Evolutionary conservation across 208 protist genomes (phyloP).

Genomic region (Trypanosoma rangeli): DNA sequence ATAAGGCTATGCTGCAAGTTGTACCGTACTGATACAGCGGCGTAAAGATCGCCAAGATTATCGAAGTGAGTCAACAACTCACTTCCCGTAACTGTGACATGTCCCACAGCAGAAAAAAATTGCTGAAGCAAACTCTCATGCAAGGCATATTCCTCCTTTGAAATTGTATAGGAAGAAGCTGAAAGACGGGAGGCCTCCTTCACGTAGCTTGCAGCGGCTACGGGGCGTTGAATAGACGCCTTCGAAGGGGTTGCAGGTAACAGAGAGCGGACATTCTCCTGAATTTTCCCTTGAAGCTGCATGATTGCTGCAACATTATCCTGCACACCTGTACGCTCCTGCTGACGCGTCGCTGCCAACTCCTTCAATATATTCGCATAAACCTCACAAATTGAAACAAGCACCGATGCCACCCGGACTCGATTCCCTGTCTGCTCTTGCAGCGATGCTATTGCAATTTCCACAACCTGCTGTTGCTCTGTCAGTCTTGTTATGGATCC

Average conservation of each 20-base stretch:
- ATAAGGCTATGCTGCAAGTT: constrained; percentile 6
- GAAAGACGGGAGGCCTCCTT: neutral
- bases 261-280: neutral
- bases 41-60: neutral
- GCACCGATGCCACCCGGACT: neutral
- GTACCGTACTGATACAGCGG: constrained; percentile 8
- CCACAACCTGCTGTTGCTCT: neutral
- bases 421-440: neutral
- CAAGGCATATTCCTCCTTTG: neutral
- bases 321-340: neutral
- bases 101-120: constrained; percentile 4
- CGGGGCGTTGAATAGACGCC: neutral
- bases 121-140: constrained; percentile 19
- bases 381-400: constrained; percentile 1
- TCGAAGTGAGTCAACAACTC: constrained; percentile 4
- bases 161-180: neutral
- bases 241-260: neutral
- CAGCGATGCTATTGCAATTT: neutral
- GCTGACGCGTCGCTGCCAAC: neutral
- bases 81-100: neutral
- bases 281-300: neutral
- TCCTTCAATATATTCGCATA: constrained; percentile 11
- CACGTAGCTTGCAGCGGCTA: neutral
- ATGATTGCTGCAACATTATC: constrained; percentile 1
- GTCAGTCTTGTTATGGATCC: neutral